These are phyloP conservation scores for Boletus reticulatus DNA, from an alignment of 768 basidiomycete genomes.

Conservation along the genomic window DNA sequence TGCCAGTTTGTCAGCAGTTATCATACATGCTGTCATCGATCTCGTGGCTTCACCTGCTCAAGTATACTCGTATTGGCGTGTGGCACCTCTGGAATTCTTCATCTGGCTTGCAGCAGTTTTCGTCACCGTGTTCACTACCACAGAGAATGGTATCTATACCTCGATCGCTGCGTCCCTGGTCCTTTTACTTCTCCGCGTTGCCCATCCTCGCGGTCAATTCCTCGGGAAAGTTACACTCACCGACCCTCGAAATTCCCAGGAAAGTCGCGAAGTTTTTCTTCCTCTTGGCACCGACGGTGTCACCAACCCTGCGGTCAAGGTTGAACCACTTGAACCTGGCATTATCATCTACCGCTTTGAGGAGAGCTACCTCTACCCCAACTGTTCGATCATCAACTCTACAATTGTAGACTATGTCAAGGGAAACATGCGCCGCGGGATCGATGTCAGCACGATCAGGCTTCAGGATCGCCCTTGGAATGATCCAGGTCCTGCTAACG, in stretches of 20 bases:
- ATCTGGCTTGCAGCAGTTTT: conserved; percentile 88
- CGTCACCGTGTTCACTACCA: conserved; percentile 88
- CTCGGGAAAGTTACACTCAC: conserved; percentile 76
- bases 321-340: conserved; percentile 80
- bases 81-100: conserved; percentile 88
- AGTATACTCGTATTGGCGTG: conserved; percentile 89
- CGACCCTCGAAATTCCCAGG: conserved; percentile 33
- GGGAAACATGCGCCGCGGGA: conserved; percentile 69
- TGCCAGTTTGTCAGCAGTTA: conserved; percentile 85
- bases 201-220: conserved; percentile 87
- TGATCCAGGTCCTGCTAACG: conserved; percentile 71
- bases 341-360: conserved; percentile 90
- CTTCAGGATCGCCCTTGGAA: conserved; percentile 90
- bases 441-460: conserved; percentile 62
- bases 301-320: conserved; percentile 65
- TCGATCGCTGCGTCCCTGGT: conserved; percentile 78
- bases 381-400: conserved; percentile 66
- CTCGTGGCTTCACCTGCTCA: conserved; percentile 81
- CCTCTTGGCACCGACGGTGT: conserved; percentile 64
- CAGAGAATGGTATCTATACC: conserved; percentile 90
- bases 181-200: conserved; percentile 82
- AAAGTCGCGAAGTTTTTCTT: conserved; percentile 75
- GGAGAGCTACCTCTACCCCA: conserved; percentile 87
- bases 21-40: conserved; percentile 90
- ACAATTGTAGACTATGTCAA: conserved; percentile 81